Base-by-base conservation (phyloP, 2,329 filamentous ascomycete species). In the Claviceps citrina region DNA sequence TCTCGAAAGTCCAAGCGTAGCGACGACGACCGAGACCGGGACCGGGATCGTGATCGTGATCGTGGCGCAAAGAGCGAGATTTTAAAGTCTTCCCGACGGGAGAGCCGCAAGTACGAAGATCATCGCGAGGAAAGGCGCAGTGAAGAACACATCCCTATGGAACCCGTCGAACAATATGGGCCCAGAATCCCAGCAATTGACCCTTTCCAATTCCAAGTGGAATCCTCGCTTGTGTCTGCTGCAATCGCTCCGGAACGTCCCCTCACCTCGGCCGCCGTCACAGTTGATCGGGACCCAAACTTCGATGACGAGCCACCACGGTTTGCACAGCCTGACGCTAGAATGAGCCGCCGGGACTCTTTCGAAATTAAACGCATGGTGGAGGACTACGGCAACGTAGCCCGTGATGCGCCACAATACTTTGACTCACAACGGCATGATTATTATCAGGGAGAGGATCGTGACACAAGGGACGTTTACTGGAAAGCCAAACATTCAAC, bases 141-240 rank as follows among this genome's bases (percentile, higher is more conserved):
- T 42, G 44, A 50, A 43, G 50, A 49, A 47, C 50, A 55, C 50
- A 52, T 47, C 54, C 38, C 40, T 52, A 45, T 41, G 49, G 38
- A 51, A 44, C 39, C 39, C 38, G 5, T 13, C n/a, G 37, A 40
- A 15, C 31, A 24, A 28, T 10, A 31, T 28, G 16, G 15, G 42
- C 50, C 46, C 32, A 5, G 36, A 24, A 27, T n/a, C 15, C 8
- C 33, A 19, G 10, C 8, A 3, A 54, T 71, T 50, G 68, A 78
- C 54, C 71, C 73, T 15, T 77, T 78, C 53, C 65, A 74, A 52
- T 78, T 63, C 50, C 72, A 71, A 54, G 68, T 76, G 44, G 64
- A 70, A 49, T 64, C 65, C n/a, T 22, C 41, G 3, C 27, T 27
- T 3, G 36, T 35, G 8, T 22, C 36, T 31, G 33, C 37, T 31